Conservation (phyloP, 805 yeast genomes). For the Ogataea trehalophila region DNA sequence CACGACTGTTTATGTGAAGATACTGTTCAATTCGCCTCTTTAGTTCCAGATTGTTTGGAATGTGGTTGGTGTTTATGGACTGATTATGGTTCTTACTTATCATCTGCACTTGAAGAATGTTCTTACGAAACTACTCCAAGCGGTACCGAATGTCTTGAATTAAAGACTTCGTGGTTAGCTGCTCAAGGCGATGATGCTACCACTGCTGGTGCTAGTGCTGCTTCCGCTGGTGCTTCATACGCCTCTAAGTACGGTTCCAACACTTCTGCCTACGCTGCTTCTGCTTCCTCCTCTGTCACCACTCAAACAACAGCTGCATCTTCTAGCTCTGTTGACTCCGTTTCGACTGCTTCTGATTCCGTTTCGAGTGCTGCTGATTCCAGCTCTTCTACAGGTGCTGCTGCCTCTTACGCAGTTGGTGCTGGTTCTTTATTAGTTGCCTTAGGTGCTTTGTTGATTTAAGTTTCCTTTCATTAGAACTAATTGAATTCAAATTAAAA, state of each 20-base stretch:
- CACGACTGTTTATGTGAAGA: slow-evolving; percentile 28
- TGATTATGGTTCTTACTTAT: slow-evolving; percentile 28
- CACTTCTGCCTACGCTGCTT: not conserved
- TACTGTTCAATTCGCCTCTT: slow-evolving; percentile 20
- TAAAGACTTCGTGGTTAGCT: slow-evolving; percentile 1
- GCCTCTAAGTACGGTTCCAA: not conserved
- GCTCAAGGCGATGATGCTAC: not conserved
- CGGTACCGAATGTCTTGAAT: slow-evolving; percentile 24
- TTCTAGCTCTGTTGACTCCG: not conserved
- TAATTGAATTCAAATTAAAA: not conserved
- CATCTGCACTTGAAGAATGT: slow-evolving; percentile 27
- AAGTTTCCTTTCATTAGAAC: not conserved
- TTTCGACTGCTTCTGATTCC: slow-evolving; percentile 4
- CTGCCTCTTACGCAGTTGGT: slow-evolving; percentile 13
- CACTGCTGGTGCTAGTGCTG: not conserved
- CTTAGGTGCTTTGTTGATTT: slow-evolving; percentile 16
- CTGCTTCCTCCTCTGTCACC: not conserved
- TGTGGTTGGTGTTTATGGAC: slow-evolving; percentile 37
- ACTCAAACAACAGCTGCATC: slow-evolving; percentile 1
- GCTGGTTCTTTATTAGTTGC: slow-evolving; percentile 17
- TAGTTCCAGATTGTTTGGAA: slow-evolving; percentile 29
- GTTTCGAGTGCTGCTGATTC: slow-evolving; percentile 2
- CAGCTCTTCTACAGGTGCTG: slow-evolving; percentile 5
- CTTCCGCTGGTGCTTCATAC: not conserved
- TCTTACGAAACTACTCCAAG: slow-evolving; percentile 28